A percentile compares a stretch with the other conserved stretches of the same genome.
Evolutionary conservation across 75 land plant genomes (phyloP).

Genomic region (Pseudotsuga menziesii): DNA sequence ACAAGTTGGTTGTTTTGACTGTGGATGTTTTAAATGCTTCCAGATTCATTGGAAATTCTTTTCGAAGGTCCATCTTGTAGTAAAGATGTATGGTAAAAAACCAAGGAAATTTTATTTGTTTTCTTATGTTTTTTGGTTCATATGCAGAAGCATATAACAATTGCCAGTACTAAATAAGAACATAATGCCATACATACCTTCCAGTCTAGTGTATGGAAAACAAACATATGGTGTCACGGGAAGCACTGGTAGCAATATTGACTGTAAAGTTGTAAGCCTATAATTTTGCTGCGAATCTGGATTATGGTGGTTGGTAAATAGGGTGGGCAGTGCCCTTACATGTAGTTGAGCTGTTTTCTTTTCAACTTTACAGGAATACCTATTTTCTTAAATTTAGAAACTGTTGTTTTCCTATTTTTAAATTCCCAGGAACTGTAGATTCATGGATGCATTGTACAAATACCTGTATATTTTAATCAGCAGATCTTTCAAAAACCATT

Average conservation of each 20-base stretch:
- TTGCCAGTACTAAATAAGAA: background rate
- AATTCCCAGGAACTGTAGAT: no score
- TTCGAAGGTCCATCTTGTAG: background rate
- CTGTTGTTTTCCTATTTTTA: background rate
- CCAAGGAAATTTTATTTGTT: background rate
- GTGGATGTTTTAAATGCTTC: background rate
- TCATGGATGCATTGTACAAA: no score
- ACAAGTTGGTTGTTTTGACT: background rate
- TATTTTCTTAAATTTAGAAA: background rate
- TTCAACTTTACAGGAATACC: background rate
- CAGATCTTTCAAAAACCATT: no score
- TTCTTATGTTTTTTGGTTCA: slow-evolving; percentile 5
- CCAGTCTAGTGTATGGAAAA: background rate
- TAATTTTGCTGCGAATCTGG: background rate
- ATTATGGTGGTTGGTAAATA: background rate
- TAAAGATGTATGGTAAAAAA: background rate
- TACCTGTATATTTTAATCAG: no score
- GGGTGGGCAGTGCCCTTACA: background rate
- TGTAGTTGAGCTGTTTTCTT: background rate
- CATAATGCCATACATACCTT: background rate
- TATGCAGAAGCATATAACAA: background rate
- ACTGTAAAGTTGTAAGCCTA: background rate
- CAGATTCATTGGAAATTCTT: background rate
- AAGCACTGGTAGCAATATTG: background rate
- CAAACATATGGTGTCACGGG: background rate